These are phyloP conservation scores for Ophiocordyceps camponoti-floridani DNA, from an alignment of 2,329 filamentous ascomycete genomes.

Conservation along the genomic window DNA sequence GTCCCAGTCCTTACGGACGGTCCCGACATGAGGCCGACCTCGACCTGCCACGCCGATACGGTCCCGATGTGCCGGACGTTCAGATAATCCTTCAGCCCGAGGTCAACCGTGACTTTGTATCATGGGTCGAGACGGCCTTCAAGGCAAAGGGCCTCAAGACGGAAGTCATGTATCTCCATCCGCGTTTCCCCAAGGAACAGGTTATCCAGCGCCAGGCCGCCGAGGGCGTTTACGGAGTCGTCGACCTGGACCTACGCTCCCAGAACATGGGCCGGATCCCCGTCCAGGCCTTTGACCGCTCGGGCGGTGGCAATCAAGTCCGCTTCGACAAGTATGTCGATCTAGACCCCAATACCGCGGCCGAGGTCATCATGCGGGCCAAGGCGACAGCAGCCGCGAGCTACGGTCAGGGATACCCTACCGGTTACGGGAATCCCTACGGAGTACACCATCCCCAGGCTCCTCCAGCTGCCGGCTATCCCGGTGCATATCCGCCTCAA, in stretches of 20 bases:
- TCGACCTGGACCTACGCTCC: slow-evolving; percentile 53
- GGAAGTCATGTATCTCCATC: slow-evolving; percentile 64
- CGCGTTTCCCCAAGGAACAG: slow-evolving; percentile 56
- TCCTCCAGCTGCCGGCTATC: slow-evolving; percentile 6
- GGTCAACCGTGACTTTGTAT: slow-evolving; percentile 61
- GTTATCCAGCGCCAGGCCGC: slow-evolving; percentile 74
- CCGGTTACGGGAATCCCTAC: slow-evolving; percentile 14
- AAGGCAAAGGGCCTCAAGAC: slow-evolving; percentile 51
- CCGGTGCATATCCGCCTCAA: slow-evolving; percentile 14
- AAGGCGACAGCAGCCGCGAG: slow-evolving; percentile 26
- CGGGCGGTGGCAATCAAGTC: slow-evolving; percentile 53
- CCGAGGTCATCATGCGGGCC: slow-evolving; percentile 60
- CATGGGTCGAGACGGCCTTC: slow-evolving; percentile 67
- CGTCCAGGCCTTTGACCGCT: slow-evolving; percentile 72
- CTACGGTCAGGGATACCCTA: slow-evolving; percentile 13
- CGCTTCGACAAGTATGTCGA: slow-evolving; percentile 78
- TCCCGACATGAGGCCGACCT: slow-evolving; percentile 36
- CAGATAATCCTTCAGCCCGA: slow-evolving; percentile 72
- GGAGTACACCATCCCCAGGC: slow-evolving; percentile 10
- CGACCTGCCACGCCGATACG: slow-evolving; percentile 55
- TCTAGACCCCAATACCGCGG: slow-evolving; percentile 60
- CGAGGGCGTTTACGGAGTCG: slow-evolving; percentile 75
- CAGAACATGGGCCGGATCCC: slow-evolving; percentile 59
- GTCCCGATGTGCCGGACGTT: slow-evolving; percentile 69
- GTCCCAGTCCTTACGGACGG: slow-evolving; percentile 43